Base-by-base conservation (phyloP, 2,329 filamentous ascomycete genomes). In the Blastomyces parvus region DNA sequence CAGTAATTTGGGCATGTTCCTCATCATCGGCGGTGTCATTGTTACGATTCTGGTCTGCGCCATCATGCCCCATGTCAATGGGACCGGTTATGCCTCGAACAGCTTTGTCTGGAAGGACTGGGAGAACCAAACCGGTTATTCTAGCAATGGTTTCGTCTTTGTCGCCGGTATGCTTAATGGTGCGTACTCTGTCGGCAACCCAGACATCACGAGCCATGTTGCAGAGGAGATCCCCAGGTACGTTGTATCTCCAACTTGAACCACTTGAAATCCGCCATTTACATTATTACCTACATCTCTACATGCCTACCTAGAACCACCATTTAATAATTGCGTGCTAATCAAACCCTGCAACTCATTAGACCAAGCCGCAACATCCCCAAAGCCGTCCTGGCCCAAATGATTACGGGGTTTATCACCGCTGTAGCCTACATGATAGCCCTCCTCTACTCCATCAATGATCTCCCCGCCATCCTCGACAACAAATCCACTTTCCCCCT, bases 161-260 rank as follows among this genome's bases (percentile, higher is more conserved):
- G 75, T 87, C 33, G 76, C 83, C 0, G 86, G 86, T 22, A 86
- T 88, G 72, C 77, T 88, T 30, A 90, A 90, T 68, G 87, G 86
- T 13, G 87, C 87, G 2, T 90, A 84, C 70, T 83, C 84, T 55
- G 83, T 89, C 13, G 88, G 86, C 7, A 83, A 84, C 0, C 83
- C 86, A 0, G 87, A 90, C 69, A 83, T 84, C 58, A 83, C 85
- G 0, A 83, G 83, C 1, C 87, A 88, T 70, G 71, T 88, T 50
- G 83, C 84, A 0, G 86, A 89, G 71, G 86, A 88, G 71, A 86
- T 88, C 50, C 84, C 77, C 13, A 70, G 72, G 72, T 75, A 66
- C 64, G 68, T n/a, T n/a, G n/a, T 59, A 36, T 38, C 30, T 19
- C 19, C 25, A 53, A 22, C 13, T 57, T 36, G 7, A 30, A 4